These are phyloP conservation scores for Colletotrichum filicis DNA, from an alignment of 2,329 filamentous ascomycete genomes.

Conservation along the genomic window DNA sequence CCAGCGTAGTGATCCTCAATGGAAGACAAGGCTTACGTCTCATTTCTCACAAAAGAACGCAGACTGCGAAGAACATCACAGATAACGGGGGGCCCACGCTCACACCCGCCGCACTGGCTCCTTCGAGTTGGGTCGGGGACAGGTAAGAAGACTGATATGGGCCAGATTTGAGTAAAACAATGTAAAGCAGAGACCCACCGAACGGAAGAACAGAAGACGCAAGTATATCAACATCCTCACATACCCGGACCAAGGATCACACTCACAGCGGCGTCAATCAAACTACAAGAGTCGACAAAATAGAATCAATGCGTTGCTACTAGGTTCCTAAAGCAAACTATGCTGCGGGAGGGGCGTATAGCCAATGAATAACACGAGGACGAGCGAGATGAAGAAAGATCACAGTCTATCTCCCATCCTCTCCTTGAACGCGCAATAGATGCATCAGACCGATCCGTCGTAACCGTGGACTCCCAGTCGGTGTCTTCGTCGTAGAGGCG, in stretches of 20 bases:
- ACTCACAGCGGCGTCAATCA: not conserved
- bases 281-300: not conserved
- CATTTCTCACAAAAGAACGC: no score
- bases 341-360: conserved; percentile 16
- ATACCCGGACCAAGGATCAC: not conserved
- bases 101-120: no score
- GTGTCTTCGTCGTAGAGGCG: not conserved
- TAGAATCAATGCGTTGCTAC: conserved; percentile 31
- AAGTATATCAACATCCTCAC: no score
- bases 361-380: conserved; percentile 23
- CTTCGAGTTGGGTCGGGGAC: no score
- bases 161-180: not conserved
- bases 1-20: no score
- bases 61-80: no score
- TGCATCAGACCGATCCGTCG: conserved; percentile 26
- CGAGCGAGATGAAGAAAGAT: conserved; percentile 16
- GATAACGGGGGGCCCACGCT: no score
- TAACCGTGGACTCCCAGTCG: not conserved
- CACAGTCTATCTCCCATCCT: conserved; percentile 13
- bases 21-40: no score
- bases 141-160: no score
- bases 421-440: conserved; percentile 15
- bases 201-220: no score
- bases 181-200: not conserved
- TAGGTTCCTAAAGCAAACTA: conserved; percentile 33